Evolutionary conservation across 129 eudicot species (phyloP), one percentile per base, ranked within the genome.

Genomic region (Flaveria robusta): DNA sequence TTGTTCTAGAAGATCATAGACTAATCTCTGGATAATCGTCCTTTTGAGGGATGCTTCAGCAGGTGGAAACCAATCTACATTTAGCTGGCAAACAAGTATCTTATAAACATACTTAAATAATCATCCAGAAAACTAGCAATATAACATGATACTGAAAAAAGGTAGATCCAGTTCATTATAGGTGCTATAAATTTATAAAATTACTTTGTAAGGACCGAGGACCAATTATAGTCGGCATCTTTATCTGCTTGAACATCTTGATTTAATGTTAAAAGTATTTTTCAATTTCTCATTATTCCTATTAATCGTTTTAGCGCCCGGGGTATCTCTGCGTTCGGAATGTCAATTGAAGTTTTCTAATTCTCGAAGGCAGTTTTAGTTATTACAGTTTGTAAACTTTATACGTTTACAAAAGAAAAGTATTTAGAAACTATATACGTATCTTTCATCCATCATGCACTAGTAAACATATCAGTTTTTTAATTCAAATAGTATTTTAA

Each of bases 1-100:
- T 62, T 65, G 72, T 12, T 80, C 85, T 64, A 92, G 87, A 22
- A 90, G 92, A 80, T 78, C 86, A 79, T 79, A 80, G 68, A 93
- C 89, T 75, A 90, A 78, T 76, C 81, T 90, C 84, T 86, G 81
- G 59, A 92, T 88, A 39, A 41, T 74, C 51, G 81, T 68, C 75
- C 97, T 84, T 62, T 92, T 92, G n/a, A 83, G 86, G 27, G 92
- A 89, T 49, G 91, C 89, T 56, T 92, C 97, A 29, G 55, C 82
- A 66, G 97, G 87, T 43, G 77, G 83, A 80, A 92, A 92, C 97
- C 97, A 92, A 79, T 89, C 84, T 12, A 31, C 77, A 18, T 66
- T 84, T 29, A 92, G 96, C 97, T 92, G 92, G 31, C 83, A 87
- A 79, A 15, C 50, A 51, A 29, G 24, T n/a, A 66, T 49, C 2